Evolutionary conservation across 2,329 filamentous ascomycete species (phyloP).

Genomic region (Verticillium zaregamsianum): DNA sequence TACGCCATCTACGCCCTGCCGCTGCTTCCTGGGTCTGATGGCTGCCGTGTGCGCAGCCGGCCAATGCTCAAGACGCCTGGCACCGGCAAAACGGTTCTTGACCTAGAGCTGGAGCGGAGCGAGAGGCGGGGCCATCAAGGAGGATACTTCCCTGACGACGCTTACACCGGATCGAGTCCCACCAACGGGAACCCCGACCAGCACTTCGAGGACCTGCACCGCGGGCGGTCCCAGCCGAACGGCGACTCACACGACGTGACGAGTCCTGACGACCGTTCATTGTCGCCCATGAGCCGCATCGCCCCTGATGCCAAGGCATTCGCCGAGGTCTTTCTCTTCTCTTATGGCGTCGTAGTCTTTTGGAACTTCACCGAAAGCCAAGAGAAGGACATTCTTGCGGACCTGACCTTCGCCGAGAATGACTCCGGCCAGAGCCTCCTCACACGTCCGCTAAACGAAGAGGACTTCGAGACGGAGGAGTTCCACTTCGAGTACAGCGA

Average conservation of each 20-base stretch:
- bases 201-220: slow-evolving; percentile 19
- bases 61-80: slow-evolving; percentile 90
- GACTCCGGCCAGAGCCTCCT: slow-evolving; percentile 64
- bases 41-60: slow-evolving; percentile 83
- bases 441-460: slow-evolving; percentile 75
- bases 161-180: slow-evolving; percentile 37
- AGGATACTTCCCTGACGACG: slow-evolving; percentile 79
- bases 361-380: slow-evolving; percentile 98
- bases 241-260: slow-evolving; percentile 1
- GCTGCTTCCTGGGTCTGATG: slow-evolving; percentile 77
- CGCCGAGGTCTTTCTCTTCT: slow-evolving; percentile 95
- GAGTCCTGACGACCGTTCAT: slow-evolving; percentile 34
- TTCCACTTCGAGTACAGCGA: slow-evolving; percentile 97
- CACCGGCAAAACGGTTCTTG: slow-evolving; percentile 80
- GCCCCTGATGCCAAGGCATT: slow-evolving; percentile 71
- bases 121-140: slow-evolving; percentile 86
- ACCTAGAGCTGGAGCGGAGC: slow-evolving; percentile 93
- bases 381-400: slow-evolving; percentile 93
- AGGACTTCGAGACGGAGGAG: slow-evolving; percentile 94
- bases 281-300: slow-evolving; percentile 54
- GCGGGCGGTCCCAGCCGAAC: slow-evolving; percentile 24
- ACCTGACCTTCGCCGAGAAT: slow-evolving; percentile 81
- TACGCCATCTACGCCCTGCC: slow-evolving; percentile 95
- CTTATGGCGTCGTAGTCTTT: slow-evolving; percentile 95
- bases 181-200: slow-evolving; percentile 18